Percentiles rank a stretch among this genome's conserved stretches.
Evolutionary conservation across 202 grass and related monocot species (phyloP).

Genomic region (Eragrostis tef): DNA sequence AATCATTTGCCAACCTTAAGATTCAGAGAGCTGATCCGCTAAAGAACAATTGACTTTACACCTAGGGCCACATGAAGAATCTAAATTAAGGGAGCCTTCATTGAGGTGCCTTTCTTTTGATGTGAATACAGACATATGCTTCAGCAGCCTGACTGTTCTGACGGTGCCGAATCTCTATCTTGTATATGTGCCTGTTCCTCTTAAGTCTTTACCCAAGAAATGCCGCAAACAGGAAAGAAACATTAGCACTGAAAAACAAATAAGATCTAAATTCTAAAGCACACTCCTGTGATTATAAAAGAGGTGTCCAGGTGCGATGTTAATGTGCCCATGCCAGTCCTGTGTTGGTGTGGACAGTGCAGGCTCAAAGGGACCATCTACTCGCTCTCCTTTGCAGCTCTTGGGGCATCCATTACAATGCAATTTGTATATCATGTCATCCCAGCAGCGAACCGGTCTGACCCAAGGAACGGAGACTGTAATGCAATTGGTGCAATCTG

Average conservation of each 20-base stretch:
- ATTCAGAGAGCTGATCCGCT: conserved; percentile 19
- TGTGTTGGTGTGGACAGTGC: conserved; percentile 9
- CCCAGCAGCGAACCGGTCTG: conserved; percentile 21
- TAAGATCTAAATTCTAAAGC: conserved; percentile 11
- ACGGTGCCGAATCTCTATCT: conserved; percentile 26
- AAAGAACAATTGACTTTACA: not conserved
- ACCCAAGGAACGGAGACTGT: conserved; percentile 33
- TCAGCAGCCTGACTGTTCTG: conserved; percentile 21
- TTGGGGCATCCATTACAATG: conserved; percentile 2
- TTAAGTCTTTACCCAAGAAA: conserved; percentile 7
- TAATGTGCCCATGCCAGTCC: conserved; percentile 20
- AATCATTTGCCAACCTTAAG: conserved; percentile 31
- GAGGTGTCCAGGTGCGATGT: conserved; percentile 19
- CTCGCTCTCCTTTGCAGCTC: conserved; percentile 31
- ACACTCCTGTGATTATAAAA: conserved; percentile 27
- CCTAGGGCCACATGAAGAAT: conserved; percentile 22
- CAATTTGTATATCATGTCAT: conserved; percentile 36
- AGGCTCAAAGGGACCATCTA: conserved; percentile 10
- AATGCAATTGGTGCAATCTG: conserved; percentile 41
- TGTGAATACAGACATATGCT: conserved; percentile 26
- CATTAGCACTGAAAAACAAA: not conserved
- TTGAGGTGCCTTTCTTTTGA: conserved; percentile 10
- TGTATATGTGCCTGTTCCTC: conserved; percentile 29
- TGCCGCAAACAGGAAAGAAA: conserved; percentile 28
- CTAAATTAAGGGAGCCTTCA: conserved; percentile 38